Conservation (phyloP, 2,329 filamentous ascomycete species). For the Penicillium psychrosexuale region DNA sequence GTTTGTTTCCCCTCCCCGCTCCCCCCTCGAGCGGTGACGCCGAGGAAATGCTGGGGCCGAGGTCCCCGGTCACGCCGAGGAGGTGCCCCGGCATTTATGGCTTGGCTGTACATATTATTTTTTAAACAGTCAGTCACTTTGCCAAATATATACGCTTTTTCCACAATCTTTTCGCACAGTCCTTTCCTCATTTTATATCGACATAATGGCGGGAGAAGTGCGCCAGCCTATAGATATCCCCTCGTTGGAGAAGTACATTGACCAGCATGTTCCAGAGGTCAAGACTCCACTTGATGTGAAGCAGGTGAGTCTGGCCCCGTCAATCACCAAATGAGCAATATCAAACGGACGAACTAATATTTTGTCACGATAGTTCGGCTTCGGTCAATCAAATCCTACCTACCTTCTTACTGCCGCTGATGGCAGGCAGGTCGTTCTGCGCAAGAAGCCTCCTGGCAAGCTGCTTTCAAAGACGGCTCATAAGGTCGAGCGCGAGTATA, state of each 20-base stretch:
- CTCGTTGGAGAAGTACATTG: slow-evolving; percentile 75
- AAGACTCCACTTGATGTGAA: slow-evolving; percentile 80
- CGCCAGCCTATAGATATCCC: slow-evolving; percentile 85
- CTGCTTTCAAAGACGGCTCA: slow-evolving; percentile 92
- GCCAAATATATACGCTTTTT: background rate
- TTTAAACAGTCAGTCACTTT: background rate
- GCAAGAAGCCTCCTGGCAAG: slow-evolving; percentile 96
- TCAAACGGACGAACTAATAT: slow-evolving; percentile 1
- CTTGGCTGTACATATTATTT: background rate
- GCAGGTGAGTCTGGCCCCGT: slow-evolving; percentile 59
- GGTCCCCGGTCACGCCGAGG: background rate
- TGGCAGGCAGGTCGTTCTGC: slow-evolving; percentile 75
- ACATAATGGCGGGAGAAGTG: slow-evolving; percentile 74
- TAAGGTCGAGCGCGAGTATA: slow-evolving; percentile 93
- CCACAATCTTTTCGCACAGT: background rate
- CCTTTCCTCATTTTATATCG: background rate
- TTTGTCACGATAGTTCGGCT: slow-evolving; percentile 68
- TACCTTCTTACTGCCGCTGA: slow-evolving; percentile 79
- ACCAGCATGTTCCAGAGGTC: slow-evolving; percentile 75
- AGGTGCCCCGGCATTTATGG: background rate
- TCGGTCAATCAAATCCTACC: slow-evolving; percentile 95
- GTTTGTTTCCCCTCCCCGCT: slow-evolving; percentile 12
- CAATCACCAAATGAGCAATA: background rate
- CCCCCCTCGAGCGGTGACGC: slow-evolving; percentile 6
- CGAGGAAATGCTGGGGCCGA: slow-evolving; percentile 15